Base-by-base conservation (phyloP, 306 rosid species). In the Ziziphus jujuba region DNA sequence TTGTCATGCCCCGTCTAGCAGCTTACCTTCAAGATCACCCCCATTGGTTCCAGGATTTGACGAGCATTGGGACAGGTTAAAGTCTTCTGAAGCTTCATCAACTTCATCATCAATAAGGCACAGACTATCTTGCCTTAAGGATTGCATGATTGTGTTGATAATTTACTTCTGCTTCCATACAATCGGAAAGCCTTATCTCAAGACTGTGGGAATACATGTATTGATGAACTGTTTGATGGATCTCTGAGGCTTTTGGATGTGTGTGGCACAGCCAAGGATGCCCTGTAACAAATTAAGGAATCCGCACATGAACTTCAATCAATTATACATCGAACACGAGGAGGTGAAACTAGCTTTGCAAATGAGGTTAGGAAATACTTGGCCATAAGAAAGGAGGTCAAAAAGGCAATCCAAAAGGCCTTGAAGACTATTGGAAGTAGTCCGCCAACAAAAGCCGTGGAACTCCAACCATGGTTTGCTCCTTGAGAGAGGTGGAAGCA, bases 21-120 rank as follows among this genome's bases (percentile, higher is more conserved):
- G 76, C 52, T 65, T 76, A 67, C 72, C 76, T 15, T 65, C 72
- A 57, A 65, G 36, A 58, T 70, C 80, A 63, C 60, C 63, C 49
- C 80, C 66, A 2, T 40, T 60, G 2, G 69, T 75, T 4, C 14
- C 51, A 15, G 60, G 57, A 63, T 72, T 57, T 15, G 71, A 69
- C 10, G 75, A 63, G 66, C 71, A 63, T 8, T 9, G 63, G 49
- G 8, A 61, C 56, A 56, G 72, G 69, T 63, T 69, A 6, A 69
- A 36, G 23, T 59, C 48, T 35, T 63, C 56, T 21, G 71, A 69
- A 63, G 17, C 58, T 70, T 40, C 75, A 31, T 69, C 57, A 24
- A 33, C 52, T 47, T 21, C 71, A 40, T 77, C 59, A 40, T 34
- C 21, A 59, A 33, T 60, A 20, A 28, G 48, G 13, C 44, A 67